These are phyloP conservation scores for Tritrichomonas foetus DNA, from an alignment of 208 protist genomes.

Conservation along the genomic window DNA sequence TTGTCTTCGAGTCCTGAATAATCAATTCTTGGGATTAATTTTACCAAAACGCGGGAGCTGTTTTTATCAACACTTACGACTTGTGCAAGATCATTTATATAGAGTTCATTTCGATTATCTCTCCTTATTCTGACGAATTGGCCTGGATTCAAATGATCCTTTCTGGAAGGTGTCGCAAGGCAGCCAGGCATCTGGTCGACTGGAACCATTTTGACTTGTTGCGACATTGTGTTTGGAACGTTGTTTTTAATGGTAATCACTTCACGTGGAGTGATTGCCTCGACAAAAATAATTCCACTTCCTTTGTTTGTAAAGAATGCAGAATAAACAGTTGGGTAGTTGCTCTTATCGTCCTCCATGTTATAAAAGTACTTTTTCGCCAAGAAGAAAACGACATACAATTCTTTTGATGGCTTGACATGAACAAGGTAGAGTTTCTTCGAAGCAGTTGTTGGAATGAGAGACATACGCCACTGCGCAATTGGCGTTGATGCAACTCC, in stretches of 20 bases:
- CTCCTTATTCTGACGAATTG: background rate
- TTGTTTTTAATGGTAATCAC: background rate
- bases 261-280: background rate
- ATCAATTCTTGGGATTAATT: conserved; percentile 23
- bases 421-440: background rate
- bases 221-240: background rate
- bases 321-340: background rate
- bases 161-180: background rate
- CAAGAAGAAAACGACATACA: background rate
- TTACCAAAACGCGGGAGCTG: background rate
- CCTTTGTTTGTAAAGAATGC: background rate
- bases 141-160: background rate
- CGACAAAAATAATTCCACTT: background rate
- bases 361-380: background rate
- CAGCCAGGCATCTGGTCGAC: background rate
- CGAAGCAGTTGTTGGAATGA: background rate
- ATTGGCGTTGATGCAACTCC: background rate
- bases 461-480: background rate
- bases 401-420: background rate
- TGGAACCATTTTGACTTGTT: background rate
- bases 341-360: background rate
- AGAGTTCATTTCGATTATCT: background rate
- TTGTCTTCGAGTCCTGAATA: background rate
- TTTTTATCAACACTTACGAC: conserved; percentile 17
- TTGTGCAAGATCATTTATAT: background rate